phyloP scores from a whole-genome alignment of 306 rosid species.

The Trifolium fragiferum region DNA sequence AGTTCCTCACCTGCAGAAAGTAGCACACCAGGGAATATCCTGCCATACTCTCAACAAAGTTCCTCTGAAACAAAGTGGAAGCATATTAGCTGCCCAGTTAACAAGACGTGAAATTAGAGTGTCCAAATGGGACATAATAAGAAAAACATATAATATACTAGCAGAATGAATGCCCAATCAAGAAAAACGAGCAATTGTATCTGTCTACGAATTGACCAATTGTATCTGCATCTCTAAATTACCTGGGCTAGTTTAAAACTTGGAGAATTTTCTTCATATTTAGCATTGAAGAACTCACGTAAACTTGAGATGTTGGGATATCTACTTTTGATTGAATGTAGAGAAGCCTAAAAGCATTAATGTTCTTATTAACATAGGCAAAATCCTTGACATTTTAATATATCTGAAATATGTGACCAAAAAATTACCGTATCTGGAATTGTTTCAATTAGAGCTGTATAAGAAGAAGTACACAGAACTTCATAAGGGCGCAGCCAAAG shows the following conservation, averaged over 20 bases:
- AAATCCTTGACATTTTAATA: conserved; percentile 35
- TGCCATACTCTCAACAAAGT: conserved; percentile 99
- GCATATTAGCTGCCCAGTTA: no score
- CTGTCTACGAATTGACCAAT: conserved; percentile 1
- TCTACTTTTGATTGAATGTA: conserved; percentile 97
- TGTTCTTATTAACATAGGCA: conserved; percentile 9
- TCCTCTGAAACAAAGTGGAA: conserved; percentile 67
- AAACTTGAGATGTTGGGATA: conserved; percentile 76
- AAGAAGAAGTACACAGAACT: conserved; percentile 94
- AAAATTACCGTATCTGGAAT: conserved; percentile 93
- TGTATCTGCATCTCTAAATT: conserved; percentile 43
- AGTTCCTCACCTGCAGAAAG: conserved; percentile 80
- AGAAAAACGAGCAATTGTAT: conserved; percentile 7
- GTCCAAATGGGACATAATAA: conserved; percentile 15
- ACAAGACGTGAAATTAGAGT: no score
- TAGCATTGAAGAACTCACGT: conserved; percentile 90
- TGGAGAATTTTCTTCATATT: conserved; percentile 89
- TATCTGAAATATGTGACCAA: conserved; percentile 34
- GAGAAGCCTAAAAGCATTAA: conserved; percentile 77
- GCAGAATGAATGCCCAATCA: conserved; percentile 19
- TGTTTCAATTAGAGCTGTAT: conserved; percentile 96
- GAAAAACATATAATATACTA: conserved; percentile 18
- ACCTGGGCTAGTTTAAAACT: conserved; percentile 99
- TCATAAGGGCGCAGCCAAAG: conserved; percentile 99
- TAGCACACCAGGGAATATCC: conserved; percentile 99